phyloP scores from a whole-genome alignment of 2,329 filamentous ascomycete species.

The Lecanicillium sp. region DNA sequence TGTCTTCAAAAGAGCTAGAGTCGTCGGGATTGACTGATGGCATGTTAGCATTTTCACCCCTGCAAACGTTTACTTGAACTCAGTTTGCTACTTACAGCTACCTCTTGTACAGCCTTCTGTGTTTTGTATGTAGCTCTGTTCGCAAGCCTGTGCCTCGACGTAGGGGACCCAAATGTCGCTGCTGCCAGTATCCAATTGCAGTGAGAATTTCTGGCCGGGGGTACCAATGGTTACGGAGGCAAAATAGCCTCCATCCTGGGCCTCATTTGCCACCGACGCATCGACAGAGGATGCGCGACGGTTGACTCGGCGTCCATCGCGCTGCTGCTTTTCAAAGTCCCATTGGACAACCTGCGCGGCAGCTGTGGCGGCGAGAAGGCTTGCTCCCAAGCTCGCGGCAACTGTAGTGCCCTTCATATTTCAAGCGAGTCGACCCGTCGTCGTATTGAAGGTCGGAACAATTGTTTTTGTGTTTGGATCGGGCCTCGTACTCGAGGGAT shows the following conservation, averaged over 20 bases:
- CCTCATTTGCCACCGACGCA: constrained; percentile 36
- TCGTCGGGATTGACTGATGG: constrained; percentile 34
- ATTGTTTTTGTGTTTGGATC: no score
- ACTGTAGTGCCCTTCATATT: constrained; percentile 1
- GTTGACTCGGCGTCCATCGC: constrained; percentile 17
- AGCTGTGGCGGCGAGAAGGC: constrained; percentile 9
- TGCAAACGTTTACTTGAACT: not conserved
- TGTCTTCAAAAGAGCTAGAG: constrained; percentile 38
- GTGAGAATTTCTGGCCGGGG: constrained; percentile 44
- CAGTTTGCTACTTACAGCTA: constrained; percentile 30
- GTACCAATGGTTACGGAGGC: constrained; percentile 48
- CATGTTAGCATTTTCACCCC: constrained; percentile 13
- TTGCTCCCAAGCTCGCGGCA: constrained; percentile 6
- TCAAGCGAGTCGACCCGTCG: constrained; percentile 12
- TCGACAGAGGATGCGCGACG: constrained; percentile 32
- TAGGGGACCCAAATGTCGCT: constrained; percentile 55
- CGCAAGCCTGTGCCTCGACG: constrained; percentile 29
- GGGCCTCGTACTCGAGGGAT: no score
- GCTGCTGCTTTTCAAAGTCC: constrained; percentile 32
- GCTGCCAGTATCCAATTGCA: constrained; percentile 58
- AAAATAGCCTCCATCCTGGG: constrained; percentile 42
- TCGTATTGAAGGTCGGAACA: constrained; percentile 1
- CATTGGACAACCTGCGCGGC: constrained; percentile 34
- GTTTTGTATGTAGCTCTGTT: constrained; percentile 14
- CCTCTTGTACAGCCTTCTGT: constrained; percentile 31